Evolutionary conservation across 1,139 yeast genomes (phyloP), one percentile per base, ranked within the genome.

Genomic region (Diutina neorugosa): DNA sequence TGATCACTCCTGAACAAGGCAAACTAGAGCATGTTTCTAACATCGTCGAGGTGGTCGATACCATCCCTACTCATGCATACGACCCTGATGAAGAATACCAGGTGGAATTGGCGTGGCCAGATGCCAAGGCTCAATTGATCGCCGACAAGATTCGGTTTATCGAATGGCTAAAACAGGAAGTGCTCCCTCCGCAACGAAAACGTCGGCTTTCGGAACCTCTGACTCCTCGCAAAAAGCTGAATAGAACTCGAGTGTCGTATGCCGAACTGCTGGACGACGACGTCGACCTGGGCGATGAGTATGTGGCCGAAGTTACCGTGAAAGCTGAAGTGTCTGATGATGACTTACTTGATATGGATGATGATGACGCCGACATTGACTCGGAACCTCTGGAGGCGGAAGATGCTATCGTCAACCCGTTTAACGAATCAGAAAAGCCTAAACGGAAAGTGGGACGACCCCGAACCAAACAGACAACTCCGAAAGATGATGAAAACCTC

Each of bases 271-370:
- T 23, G 34, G 48, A 53, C 50, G 61, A 52, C 9, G 54, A 50
- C 53, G 58, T 55, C 53, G 53, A 56, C 6, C 54, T 67, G 40
- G 52, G 51, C 6, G 58, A 57, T 2, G 56, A 57, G 52, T 27
- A 49, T 14, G 51, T 52, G 12, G 53, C 51, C 14, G 54, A 53
- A 3, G 54, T 58, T 27, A 52, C 53, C 11, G 54, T 55, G 1
- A 66, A 70, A 57, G 82, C 52, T 18, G 59, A 58, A 8, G n/a
- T n/a, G 3, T 31, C 37, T 1, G 59, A 53, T 5, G 60, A 54
- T 9, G 58, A 57, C 1, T 54, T 51, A 12, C 57, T 55, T 11
- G 56, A 53, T 44, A 52, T 41, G 40, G 41, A 43, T 8, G 53
- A 49, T 1, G 56, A 44, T 14, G 55, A 23, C 7, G 25, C 25